Base-by-base conservation (phyloP, 192 early-diverging fungal species). In the Podila horticola region DNA sequence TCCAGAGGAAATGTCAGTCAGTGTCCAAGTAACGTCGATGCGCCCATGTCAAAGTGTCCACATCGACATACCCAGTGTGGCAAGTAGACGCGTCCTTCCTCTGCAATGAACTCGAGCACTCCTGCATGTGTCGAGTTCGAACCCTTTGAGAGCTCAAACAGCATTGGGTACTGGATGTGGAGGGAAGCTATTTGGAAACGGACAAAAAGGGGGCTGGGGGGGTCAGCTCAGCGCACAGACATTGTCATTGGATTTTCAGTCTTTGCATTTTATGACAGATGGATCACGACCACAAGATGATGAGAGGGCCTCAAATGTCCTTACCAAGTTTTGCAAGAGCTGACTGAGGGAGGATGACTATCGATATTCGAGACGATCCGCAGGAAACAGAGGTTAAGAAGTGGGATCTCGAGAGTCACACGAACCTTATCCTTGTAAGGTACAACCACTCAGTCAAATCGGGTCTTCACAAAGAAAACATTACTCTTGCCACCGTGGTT, bases 21-120 rank as follows among this genome's bases (percentile, higher is more conserved):
- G 45, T 29, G 19, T 36, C 34, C 34, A 36, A 36, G 34, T 36
- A 36, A 6, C 33, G 60, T 12, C 2, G 34, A 67, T 29, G 15
- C 11, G n/a, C 66, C 13, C 30, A 4, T 19, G 5, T 52, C 52
- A 12, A 45, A 7, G 13, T 45, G 41, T 97, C 9, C 20, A 11
- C 8, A 17, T 45, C 41, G 4, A 19, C 84, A 31, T 85, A 95
- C 93, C 98, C 98, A 99, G 51, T 95, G 94, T 61, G 98, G 98
- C 52, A 99, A 75, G 77, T 98, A 99, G 11, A 92, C 93, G 11
- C 95, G 85, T 34, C 98, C 98, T 86, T 99, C 97, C 79, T 98
- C 97, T 13, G 98, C 97, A 41, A 94, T 96, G 74, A 99, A 99
- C 86, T 99, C 97, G 11, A 99, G 90, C 11, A 99, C 98, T 70